phyloP scores from a whole-genome alignment of 805 yeast species.

The Barnettozyma californica region DNA sequence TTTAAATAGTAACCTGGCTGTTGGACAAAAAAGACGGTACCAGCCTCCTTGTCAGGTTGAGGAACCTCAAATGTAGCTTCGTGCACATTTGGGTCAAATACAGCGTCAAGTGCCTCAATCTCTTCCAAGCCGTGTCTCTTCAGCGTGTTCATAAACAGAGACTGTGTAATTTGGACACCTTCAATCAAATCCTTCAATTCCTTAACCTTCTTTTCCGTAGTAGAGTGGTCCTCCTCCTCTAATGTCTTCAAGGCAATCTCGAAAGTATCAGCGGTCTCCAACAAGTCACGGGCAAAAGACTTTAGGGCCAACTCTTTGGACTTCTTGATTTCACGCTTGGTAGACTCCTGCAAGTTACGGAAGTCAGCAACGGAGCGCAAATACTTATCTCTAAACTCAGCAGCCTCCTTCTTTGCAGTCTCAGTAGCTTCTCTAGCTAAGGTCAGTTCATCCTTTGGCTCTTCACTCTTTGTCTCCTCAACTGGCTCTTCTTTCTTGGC shows the following conservation, averaged over 20 bases:
- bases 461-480: constrained; percentile 10
- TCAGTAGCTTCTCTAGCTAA: constrained; percentile 16
- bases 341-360: constrained; percentile 27
- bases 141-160: constrained; percentile 44
- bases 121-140: constrained; percentile 43
- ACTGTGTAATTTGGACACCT: constrained; percentile 47
- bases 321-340: constrained; percentile 26
- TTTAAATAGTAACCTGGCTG: constrained; percentile 48
- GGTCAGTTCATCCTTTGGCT: constrained; percentile 22
- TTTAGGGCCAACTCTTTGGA: constrained; percentile 27
- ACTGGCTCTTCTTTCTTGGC: constrained; percentile 20
- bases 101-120: constrained; percentile 44
- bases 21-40: constrained; percentile 50
- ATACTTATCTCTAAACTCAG: constrained; percentile 25
- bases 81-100: constrained; percentile 47
- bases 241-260: constrained; percentile 26
- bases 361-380: constrained; percentile 27
- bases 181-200: constrained; percentile 46
- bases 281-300: constrained; percentile 25
- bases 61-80: constrained; percentile 50
- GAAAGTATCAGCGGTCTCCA: constrained; percentile 26
- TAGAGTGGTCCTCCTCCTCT: constrained; percentile 22
- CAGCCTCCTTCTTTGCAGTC: constrained; percentile 21
- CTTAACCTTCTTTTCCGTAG: constrained; percentile 22
- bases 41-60: constrained; percentile 50